Base-by-base conservation (phyloP, 306 rosid genomes). In the Prunus kanzakura region DNA sequence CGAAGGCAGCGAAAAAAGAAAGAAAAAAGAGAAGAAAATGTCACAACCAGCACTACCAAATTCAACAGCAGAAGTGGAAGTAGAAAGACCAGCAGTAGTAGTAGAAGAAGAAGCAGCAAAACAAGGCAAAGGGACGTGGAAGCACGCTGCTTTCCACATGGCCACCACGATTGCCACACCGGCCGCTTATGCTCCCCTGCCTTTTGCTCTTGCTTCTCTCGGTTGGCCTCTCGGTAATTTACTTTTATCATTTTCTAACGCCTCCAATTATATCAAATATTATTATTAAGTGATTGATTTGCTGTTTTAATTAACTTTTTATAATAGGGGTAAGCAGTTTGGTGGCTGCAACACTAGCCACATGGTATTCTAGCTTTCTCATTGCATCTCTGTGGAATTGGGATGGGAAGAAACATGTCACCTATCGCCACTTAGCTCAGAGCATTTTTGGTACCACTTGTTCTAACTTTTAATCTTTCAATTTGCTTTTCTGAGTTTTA, bases 111-210 rank as follows among this genome's bases (percentile, higher is more conserved):
- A 13, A 14, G 81, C 1, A 47, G 74, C 8, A 20, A 62, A 49
- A 51, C 69, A 6, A 23, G 81, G 83, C 35, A 75, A 57, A 77
- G 94, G 94, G 77, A 87, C 94, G 64, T 86, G 94, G 97, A 88
- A 83, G 86, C 90, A 91, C 49, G 97, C 90, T 1, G 93, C 93
- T 73, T 89, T 89, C 46, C 94, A 91, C 79, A 84, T 91, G 3
- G 94, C 93, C 57, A 89, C 97, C 19, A 91, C 97, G 25, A 85
- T 91, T 77, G 93, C 94, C 46, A 91, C 97, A 0, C 92, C 97
- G 30, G 94, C 93, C 35, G 94, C 97, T 77, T 91, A 86, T 74
- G 91, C 97, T 30, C 91, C 93, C 49, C 77, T 91, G 71, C 97
- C 94, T 45, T 91, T 91, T 23, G 94, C 97, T 77, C 87, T 91